A percentile compares a stretch with the other conserved stretches of the same genome.
Evolutionary conservation across 2,329 filamentous ascomycete genomes (phyloP).

Genomic region (Fonsecaea multimorphosa): DNA sequence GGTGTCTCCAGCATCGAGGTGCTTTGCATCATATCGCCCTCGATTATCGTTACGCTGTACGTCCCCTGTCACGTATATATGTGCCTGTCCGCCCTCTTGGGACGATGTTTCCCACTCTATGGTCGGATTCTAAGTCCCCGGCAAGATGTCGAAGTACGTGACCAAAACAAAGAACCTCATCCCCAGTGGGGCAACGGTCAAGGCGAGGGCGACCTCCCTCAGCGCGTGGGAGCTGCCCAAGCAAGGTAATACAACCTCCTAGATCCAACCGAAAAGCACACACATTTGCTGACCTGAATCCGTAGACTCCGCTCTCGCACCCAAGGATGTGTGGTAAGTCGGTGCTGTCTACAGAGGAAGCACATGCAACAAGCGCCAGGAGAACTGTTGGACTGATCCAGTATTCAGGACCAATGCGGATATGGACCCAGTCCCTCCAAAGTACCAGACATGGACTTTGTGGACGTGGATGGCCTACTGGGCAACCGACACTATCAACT

Average conservation of each 20-base stretch:
- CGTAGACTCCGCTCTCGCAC: constrained; percentile 52
- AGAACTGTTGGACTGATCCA: constrained; percentile 43
- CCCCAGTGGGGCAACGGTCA: constrained; percentile 47
- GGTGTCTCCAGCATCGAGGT: constrained; percentile 13
- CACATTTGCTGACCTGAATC: neutral
- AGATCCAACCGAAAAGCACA: neutral
- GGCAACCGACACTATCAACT: constrained; percentile 50
- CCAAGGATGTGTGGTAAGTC: constrained; percentile 53
- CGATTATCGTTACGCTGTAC: constrained; percentile 3
- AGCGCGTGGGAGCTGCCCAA: constrained; percentile 57
- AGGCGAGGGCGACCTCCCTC: constrained; percentile 49
- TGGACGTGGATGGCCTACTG: constrained; percentile 53
- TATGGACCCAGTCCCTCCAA: constrained; percentile 50
- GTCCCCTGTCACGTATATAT: constrained; percentile 14
- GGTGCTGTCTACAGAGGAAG: neutral
- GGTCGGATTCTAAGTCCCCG: constrained; percentile 3
- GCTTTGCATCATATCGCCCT: constrained; percentile 6
- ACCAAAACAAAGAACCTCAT: constrained; percentile 41
- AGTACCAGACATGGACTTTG: constrained; percentile 33
- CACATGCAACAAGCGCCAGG: no score
- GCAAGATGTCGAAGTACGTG: constrained; percentile 35
- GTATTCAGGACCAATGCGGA: constrained; percentile 58
- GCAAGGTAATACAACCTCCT: constrained; percentile 40
- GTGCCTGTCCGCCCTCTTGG: neutral
- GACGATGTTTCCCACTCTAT: neutral